Base-by-base conservation (phyloP, 192 early-diverging fungal genomes). In the Backusella mclennaniae region DNA sequence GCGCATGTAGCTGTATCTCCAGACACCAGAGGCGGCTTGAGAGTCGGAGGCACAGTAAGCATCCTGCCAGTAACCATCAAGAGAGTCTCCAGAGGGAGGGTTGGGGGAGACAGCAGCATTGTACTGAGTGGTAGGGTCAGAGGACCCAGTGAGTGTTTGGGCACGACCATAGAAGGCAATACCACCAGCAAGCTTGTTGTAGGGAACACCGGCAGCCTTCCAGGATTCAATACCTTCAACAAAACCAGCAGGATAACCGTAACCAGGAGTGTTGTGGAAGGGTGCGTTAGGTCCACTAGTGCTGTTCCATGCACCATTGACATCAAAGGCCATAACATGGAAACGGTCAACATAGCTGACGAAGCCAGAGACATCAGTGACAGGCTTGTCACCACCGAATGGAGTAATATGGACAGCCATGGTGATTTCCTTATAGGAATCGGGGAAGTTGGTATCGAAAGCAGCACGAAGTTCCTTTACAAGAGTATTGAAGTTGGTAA, bases 241-340 rank as follows among this genome's bases (percentile, higher is more conserved):
- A 53, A 88, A 74, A 87, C 7, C 85, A 86, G 2, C 79, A 36
- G 52, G 35, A 41, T 44, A 67, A 4, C 80, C 84, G 36, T 84
- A 52, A 56, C 80, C 83, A 66, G 79, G 38, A 15, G 56, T 6
- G 35, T 75, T 76, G 8, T 71, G 53, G 15, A 88, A 76, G 1
- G 87, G 87, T 15, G 87, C 87, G 42, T 88, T 88, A 26, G 87
- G 79, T 29, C 85, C 85, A 1, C 85, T 86, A 33, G 82, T 85
- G 15, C 82, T 67, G 17, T 85, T 85, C 88, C 89, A 92, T 23
- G 83, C 76, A 63, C 90, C 89, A 79, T 89, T 87, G 46, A 90
- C 85, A 73, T 83, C 92, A 75, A 93, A 93, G 19, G 85, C 82
- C 91, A 94, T 92, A 35, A 93, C 66, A 49, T 92, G 90, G 79